phyloP scores from a whole-genome alignment of 108 stramenopile species.

The Poteriospumella lacustris region DNA sequence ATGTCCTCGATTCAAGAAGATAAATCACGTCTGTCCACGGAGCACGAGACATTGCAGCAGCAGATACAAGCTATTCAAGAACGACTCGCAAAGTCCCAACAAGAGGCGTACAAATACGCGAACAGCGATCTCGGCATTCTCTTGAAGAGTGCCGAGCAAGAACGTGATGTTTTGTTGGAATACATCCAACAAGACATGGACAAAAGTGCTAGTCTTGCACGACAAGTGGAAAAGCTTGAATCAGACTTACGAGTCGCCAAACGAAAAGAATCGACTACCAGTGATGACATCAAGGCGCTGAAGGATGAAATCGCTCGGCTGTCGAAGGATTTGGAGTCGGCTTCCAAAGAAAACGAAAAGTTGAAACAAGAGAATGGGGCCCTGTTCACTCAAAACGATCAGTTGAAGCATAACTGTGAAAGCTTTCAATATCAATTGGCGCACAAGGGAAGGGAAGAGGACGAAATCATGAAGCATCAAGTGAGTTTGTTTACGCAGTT shows the following conservation, averaged over 20 bases:
- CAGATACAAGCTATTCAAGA: background rate
- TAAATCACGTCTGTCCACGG: no score
- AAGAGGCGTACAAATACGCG: background rate
- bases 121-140: background rate
- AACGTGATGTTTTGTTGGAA: slow-evolving; percentile 17
- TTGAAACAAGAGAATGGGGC: background rate
- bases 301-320: background rate
- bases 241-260: background rate
- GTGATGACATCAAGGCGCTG: background rate
- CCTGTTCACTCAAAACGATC: background rate
- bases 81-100: slow-evolving; percentile 10
- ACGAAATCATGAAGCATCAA: background rate
- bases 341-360: background rate
- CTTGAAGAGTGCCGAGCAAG: slow-evolving; percentile 1
- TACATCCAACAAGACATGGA: slow-evolving; percentile 25
- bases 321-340: background rate
- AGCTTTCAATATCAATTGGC: background rate
- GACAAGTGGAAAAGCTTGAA: slow-evolving; percentile 7
- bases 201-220: background rate
- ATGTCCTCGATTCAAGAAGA: background rate
- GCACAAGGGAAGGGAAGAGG: background rate
- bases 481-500: background rate
- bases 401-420: background rate
- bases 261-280: no score
- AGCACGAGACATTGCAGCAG: background rate